These are phyloP conservation scores for Penicillium taxi DNA, from an alignment of 495 filamentous ascomycete genomes.

Conservation along the genomic window DNA sequence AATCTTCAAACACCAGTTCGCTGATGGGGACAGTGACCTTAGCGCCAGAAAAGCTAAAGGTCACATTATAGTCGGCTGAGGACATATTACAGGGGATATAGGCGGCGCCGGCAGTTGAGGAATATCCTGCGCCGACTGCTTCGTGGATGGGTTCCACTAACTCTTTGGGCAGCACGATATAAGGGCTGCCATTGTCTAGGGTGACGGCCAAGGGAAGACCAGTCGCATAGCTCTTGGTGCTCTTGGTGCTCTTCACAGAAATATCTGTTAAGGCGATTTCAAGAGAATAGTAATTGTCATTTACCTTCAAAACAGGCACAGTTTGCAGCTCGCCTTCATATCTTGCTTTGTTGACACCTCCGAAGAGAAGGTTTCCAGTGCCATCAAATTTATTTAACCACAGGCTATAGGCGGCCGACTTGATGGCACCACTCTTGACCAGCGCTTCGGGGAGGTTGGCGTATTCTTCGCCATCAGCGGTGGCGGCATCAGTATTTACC, in stretches of 20 bases:
- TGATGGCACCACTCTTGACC: slow-evolving; percentile 56
- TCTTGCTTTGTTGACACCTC: slow-evolving; percentile 69
- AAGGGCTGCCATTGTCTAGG: slow-evolving; percentile 70
- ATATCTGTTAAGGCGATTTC: slow-evolving; percentile 65
- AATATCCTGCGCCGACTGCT: slow-evolving; percentile 54
- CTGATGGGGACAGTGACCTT: slow-evolving; percentile 20
- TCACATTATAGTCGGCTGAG: slow-evolving; percentile 46
- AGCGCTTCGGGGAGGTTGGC: slow-evolving; percentile 63
- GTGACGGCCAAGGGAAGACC: slow-evolving; percentile 58
- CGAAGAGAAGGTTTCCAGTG: slow-evolving; percentile 78
- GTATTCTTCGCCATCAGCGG: slow-evolving; percentile 45
- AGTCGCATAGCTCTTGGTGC: slow-evolving; percentile 32
- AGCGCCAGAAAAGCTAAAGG: slow-evolving; percentile 53
- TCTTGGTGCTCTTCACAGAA: slow-evolving; percentile 24
- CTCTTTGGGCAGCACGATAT: slow-evolving; percentile 64
- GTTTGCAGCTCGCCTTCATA: slow-evolving; percentile 60
- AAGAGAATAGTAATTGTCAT: slow-evolving; percentile 55
- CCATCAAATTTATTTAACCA: slow-evolving; percentile 77
- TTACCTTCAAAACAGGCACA: slow-evolving; percentile 53
- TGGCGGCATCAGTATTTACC: slow-evolving; percentile 28
- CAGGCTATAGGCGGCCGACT: slow-evolving; percentile 68
- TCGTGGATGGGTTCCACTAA: slow-evolving; percentile 54
- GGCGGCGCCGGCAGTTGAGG: slow-evolving; percentile 23
- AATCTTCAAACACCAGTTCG: slow-evolving; percentile 14
- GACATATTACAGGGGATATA: slow-evolving; percentile 61